Conservation (phyloP, 2,329 filamentous ascomycete species). For the Coleophoma eucalyptorum region DNA sequence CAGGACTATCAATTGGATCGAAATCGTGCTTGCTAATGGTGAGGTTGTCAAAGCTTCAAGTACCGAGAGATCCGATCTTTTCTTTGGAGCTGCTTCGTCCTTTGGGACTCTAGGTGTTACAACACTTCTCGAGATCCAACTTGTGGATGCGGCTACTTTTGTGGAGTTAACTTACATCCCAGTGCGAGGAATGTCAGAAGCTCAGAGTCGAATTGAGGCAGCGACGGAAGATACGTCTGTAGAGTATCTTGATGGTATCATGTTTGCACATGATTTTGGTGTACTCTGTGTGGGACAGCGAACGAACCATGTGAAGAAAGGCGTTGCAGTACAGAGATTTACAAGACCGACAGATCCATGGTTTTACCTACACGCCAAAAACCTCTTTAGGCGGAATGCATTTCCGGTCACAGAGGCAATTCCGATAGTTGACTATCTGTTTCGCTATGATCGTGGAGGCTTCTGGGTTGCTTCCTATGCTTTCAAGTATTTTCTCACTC, state of each 20-base stretch:
- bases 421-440: constrained; percentile 49
- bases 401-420: constrained; percentile 33
- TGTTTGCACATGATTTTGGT: constrained; percentile 39
- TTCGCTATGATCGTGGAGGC: constrained; percentile 59
- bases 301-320: constrained; percentile 27
- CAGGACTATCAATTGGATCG: constrained; percentile 54
- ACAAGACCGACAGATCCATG: constrained; percentile 52
- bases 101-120: constrained; percentile 58
- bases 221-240: constrained; percentile 19
- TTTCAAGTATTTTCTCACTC: constrained; percentile 54
- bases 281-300: constrained; percentile 50
- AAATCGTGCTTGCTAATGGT: constrained; percentile 58
- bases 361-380: constrained; percentile 57
- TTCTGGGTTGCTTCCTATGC: constrained; percentile 65
- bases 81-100: constrained; percentile 53
- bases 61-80: constrained; percentile 47
- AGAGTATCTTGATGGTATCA: constrained; percentile 59
- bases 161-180: constrained; percentile 53
- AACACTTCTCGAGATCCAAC: constrained; percentile 53
- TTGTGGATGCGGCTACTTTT: constrained; percentile 46
- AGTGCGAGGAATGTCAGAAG: constrained; percentile 34
- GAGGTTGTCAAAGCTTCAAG: constrained; percentile 44
- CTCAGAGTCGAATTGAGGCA: constrained; percentile 34
- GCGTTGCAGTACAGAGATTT: constrained; percentile 37
- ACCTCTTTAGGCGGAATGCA: constrained; percentile 17